Conservation (phyloP, 768 basidiomycete genomes). For the Favolaschia claudopus region DNA sequence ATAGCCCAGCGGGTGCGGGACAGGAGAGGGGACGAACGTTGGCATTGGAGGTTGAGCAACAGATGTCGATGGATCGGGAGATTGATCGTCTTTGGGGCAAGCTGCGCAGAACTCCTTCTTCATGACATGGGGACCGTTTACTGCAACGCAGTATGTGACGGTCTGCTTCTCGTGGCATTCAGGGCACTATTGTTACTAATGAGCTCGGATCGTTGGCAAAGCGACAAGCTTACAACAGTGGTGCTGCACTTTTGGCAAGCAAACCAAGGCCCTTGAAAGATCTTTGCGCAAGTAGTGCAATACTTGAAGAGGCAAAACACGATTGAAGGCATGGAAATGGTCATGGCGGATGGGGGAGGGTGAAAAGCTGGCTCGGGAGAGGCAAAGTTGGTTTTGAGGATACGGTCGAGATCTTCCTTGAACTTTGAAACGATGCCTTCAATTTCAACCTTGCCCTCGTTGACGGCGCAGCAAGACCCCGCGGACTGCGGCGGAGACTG, state of each 20-base stretch:
- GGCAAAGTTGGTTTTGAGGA: constrained; percentile 46
- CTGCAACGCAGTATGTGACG: constrained; percentile 36
- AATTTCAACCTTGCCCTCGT: constrained; percentile 30
- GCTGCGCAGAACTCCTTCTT: constrained; percentile 30
- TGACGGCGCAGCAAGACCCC: constrained; percentile 25
- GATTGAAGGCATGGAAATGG: constrained; percentile 15
- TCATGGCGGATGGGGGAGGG: constrained; percentile 18
- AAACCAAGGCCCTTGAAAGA: constrained; percentile 41
- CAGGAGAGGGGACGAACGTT: background rate
- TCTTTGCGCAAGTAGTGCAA: constrained; percentile 44
- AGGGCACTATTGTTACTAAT: constrained; percentile 39
- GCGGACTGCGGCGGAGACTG: constrained; percentile 27
- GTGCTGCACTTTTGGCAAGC: constrained; percentile 46
- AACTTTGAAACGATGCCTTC: constrained; percentile 29
- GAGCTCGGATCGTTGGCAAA: constrained; percentile 2
- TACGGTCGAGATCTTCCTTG: constrained; percentile 47
- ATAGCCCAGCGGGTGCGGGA: constrained; percentile 9
- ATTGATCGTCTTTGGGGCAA: constrained; percentile 14
- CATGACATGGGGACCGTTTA: constrained; percentile 39
- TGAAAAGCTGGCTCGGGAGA: constrained; percentile 7
- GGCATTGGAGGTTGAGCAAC: background rate
- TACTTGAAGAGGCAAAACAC: constrained; percentile 33
- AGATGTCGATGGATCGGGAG: background rate
- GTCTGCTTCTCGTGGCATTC: constrained; percentile 34
- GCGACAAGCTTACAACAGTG: constrained; percentile 41